Percentiles rank a stretch among this genome's conserved stretches.
These are phyloP conservation scores for Penicillium lividum DNA, from an alignment of 495 filamentous ascomycete genomes.

Conservation along the genomic window DNA sequence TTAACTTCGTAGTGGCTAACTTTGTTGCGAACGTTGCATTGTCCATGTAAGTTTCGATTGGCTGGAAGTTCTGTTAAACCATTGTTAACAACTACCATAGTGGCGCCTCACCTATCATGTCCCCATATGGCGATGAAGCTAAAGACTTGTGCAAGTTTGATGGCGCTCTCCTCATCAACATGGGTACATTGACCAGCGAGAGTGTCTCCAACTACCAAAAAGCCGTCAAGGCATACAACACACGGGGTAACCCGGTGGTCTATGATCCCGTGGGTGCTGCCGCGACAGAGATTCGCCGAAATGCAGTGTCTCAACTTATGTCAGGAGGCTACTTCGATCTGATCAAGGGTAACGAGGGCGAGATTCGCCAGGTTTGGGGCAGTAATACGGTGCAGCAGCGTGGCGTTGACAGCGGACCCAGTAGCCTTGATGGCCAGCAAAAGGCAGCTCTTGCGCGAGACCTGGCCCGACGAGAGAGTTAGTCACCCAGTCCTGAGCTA, in stretches of 20 bases:
- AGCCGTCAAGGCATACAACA: conserved; percentile 78
- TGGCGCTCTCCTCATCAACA: conserved; percentile 83
- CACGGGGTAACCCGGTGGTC: conserved; percentile 68
- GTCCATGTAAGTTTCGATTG: conserved; percentile 52
- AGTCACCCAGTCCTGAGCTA: too few relatives aligned
- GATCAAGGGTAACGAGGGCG: conserved; percentile 94
- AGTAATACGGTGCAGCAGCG: conserved; percentile 62
- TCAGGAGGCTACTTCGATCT: conserved; percentile 74
- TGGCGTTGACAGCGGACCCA: conserved; percentile 80
- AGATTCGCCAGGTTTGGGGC: conserved; percentile 72
- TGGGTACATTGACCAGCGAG: conserved; percentile 82
- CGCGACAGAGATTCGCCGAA: conserved; percentile 72
- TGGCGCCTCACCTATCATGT: conserved; percentile 93
- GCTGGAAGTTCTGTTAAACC: not conserved
- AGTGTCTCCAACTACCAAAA: conserved; percentile 65
- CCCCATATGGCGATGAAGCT: conserved; percentile 82
- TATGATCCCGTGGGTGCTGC: conserved; percentile 93
- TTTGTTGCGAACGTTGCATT: conserved; percentile 89
- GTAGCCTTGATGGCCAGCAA: conserved; percentile 51
- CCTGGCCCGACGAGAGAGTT: conserved; percentile 61
- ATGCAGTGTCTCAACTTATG: conserved; percentile 71
- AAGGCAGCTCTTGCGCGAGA: conserved; percentile 62
- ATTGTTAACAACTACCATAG: conserved; percentile 22
- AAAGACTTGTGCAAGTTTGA: conserved; percentile 67
- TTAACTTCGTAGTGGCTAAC: conserved; percentile 90